Evolutionary conservation across 2,329 filamentous ascomycete genomes (phyloP).

Genomic region (Diaporthe citriasiana): DNA sequence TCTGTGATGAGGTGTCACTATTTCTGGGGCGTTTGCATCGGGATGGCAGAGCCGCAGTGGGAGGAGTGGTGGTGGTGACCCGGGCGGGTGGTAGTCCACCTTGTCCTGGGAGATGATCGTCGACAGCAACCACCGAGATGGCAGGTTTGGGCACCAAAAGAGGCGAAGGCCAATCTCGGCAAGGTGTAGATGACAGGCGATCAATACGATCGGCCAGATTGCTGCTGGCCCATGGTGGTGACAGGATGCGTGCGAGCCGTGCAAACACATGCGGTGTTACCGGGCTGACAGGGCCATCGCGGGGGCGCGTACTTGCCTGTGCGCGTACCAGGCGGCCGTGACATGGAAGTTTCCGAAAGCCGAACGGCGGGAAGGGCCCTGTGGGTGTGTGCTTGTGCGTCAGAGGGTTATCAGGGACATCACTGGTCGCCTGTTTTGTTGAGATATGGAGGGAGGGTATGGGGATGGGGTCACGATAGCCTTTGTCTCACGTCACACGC

Average conservation of each 20-base stretch:
- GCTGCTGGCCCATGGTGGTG: conserved; percentile 4
- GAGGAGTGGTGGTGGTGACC: not conserved
- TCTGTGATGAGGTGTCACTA: not conserved
- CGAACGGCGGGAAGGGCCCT: not conserved
- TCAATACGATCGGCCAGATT: conserved; percentile 31
- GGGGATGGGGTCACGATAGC: not conserved
- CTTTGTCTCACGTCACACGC: conserved; percentile 13
- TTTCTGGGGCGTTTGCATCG: conserved; percentile 16
- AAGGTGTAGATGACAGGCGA: conserved; percentile 23
- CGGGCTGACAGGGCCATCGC: conserved; percentile 10
- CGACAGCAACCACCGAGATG: not conserved
- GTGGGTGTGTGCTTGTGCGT: not conserved
- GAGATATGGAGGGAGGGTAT: not conserved
- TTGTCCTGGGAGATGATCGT: conserved; percentile 12
- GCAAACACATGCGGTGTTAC: conserved; percentile 39
- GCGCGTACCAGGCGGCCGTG: not conserved
- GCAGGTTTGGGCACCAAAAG: conserved; percentile 20
- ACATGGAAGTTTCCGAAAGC: conserved; percentile 16
- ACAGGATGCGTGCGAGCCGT: conserved; percentile 10
- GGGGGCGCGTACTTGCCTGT: conserved; percentile 16
- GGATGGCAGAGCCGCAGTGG: not conserved
- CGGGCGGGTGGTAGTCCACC: conserved; percentile 23
- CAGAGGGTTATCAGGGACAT: not conserved
- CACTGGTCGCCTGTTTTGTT: not conserved
- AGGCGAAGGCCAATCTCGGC: conserved; percentile 15